Percentiles rank a stretch among this genome's conserved stretches.
phyloP scores from a whole-genome alignment of 306 rosid species.

The Purshia tridentata region DNA sequence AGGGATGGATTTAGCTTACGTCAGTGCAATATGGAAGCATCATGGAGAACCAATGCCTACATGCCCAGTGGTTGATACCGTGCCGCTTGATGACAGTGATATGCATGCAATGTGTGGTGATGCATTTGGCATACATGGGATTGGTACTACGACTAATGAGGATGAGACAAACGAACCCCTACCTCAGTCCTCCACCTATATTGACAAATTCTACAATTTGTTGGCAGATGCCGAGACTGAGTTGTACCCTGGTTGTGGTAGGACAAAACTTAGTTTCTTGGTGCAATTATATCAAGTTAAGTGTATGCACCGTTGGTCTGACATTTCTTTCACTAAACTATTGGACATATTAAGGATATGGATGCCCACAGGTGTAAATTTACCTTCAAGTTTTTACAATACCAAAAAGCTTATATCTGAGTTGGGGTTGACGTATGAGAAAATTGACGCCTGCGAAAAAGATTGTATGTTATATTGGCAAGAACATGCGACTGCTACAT shows the following conservation, averaged over 20 bases:
- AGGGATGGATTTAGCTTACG: neutral
- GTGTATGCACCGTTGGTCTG: neutral
- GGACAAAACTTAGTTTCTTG: neutral
- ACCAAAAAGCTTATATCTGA: neutral
- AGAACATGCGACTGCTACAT: neutral
- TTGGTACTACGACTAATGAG: neutral
- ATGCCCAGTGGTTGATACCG: neutral
- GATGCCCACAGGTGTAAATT: neutral
- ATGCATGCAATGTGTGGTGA: neutral
- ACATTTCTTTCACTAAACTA: neutral
- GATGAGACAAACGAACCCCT: neutral
- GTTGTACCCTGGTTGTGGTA: neutral
- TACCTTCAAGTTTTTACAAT: neutral
- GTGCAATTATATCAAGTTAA: neutral
- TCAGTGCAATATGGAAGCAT: neutral
- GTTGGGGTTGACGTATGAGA: neutral
- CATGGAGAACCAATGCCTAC: neutral
- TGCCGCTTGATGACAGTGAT: neutral
- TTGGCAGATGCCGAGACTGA: neutral
- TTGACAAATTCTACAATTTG: neutral
- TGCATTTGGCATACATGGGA: neutral
- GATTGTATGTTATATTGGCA: neutral
- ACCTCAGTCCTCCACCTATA: neutral
- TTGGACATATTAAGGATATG: neutral
- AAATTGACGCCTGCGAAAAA: neutral